Base-by-base conservation (phyloP, 1,284 basidiomycete genomes). In the Rhodotorula glutinis region DNA sequence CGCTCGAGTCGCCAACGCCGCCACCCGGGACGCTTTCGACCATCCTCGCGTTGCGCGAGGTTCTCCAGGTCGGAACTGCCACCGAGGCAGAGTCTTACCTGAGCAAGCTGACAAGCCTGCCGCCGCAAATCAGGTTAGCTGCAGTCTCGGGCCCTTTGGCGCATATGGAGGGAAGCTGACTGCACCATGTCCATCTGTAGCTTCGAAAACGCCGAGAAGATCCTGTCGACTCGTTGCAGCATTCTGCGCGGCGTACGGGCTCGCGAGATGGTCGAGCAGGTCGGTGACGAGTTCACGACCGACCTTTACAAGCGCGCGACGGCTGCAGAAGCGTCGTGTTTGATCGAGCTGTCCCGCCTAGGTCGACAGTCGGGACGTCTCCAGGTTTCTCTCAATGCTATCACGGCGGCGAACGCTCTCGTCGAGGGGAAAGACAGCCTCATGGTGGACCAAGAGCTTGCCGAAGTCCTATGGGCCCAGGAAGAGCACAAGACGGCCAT, bases 381-480 rank as follows among this genome's bases (percentile, higher is more conserved):
- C 21, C 92, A 97, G 76, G 85, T 91, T 54, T 89, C 95, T 0
- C 81, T 97, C 58, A 97, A 96, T 73, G 87, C 93, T 3, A 83
- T 94, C 41, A 83, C 88, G 21, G 84, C 86, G 40, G 90, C 92
- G 0, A 87, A 88, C 72, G 81, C 81, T 53, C 79, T 95, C 27
- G 85, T 87, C 68, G 76, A 75, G 0, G 66, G 65, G 16, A n/a
- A 63, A 1, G 58, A 66, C 19, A 56, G 64, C 16, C 82, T 86
- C 21, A 82, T 85, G 38, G 83, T 89, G n/a, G 84, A 84, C 1
- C 82, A 87, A 75, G 93, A 97, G 77, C 92, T 92, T 73, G 88
- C 94, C 3, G 85, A 88, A 63, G 92, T 97, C 10, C 83, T 98
- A 17, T 98, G 95, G 92, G 80, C 85, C 8, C 88, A 91, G 74